Evolutionary conservation across 139 green algal species (phyloP).

Genomic region (Chlorella sp.): DNA sequence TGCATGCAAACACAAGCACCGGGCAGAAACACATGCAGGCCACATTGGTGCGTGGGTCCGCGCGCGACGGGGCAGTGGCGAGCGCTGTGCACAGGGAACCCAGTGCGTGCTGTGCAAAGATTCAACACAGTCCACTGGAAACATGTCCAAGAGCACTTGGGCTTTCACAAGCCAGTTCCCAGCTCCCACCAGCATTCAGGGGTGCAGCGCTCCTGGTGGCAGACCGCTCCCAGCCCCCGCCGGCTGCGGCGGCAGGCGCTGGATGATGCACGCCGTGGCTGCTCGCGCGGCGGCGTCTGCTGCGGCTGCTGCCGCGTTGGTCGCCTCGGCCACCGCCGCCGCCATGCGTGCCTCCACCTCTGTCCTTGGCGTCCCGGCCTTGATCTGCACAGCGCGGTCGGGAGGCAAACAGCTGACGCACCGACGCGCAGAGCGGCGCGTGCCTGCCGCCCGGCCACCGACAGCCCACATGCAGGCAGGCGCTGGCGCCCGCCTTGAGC

Average conservation of each 20-base stretch:
- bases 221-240: no score
- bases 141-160: no score
- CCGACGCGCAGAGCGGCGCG: neutral
- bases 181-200: neutral
- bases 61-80: no score
- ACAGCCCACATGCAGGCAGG: neutral
- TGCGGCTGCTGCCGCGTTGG: constrained; percentile 49
- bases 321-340: constrained; percentile 50
- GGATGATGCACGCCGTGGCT: constrained; percentile 43
- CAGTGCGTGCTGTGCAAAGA: no score
- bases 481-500: constrained; percentile 31
- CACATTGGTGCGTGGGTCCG: no score
- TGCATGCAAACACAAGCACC: no score
- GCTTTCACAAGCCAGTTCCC: neutral
- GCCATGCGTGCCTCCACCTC: constrained; percentile 54
- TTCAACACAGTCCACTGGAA: no score
- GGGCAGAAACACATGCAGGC: no score
- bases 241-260: constrained; percentile 2
- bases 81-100: no score
- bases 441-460: neutral
- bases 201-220: neutral
- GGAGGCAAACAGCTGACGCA: constrained; percentile 1
- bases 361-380: constrained; percentile 24
- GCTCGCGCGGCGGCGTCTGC: constrained; percentile 49
- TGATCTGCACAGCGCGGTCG: no score